Evolutionary conservation across 306 rosid genomes (phyloP).

Genomic region (Quillaja saponaria): DNA sequence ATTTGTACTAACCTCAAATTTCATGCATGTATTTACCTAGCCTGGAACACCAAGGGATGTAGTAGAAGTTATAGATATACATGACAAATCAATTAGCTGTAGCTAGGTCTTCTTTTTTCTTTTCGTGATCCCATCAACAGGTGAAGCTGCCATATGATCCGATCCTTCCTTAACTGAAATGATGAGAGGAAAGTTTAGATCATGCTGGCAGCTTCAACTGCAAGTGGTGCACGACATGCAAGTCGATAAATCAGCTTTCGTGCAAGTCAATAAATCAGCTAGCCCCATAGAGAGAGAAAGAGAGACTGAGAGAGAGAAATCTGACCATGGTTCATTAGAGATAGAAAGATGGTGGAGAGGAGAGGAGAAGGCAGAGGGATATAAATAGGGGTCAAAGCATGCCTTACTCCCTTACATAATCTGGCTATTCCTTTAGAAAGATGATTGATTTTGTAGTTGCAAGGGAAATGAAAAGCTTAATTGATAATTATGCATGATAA

Average conservation of each 20-base stretch:
- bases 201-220: constrained; percentile 88
- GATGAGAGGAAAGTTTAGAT: constrained; percentile 61
- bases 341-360: constrained; percentile 15
- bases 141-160: constrained; percentile 84
- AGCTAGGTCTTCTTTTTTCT: background rate
- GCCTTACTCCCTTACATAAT: constrained; percentile 16
- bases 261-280: background rate
- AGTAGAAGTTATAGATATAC: too few relatives aligned
- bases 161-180: constrained; percentile 48
- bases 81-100: too few relatives aligned
- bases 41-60: background rate
- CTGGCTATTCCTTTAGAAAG: constrained; percentile 7
- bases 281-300: background rate
- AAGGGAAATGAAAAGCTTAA: constrained; percentile 27
- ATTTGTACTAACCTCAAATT: background rate
- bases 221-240: constrained; percentile 52
- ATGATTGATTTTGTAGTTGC: constrained; percentile 30
- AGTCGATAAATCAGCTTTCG: background rate
- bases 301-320: background rate
- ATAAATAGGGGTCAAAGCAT: constrained; percentile 47
- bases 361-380: constrained; percentile 26
- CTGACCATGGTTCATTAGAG: background rate
- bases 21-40: background rate
- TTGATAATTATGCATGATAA: constrained; percentile 3
- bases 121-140: constrained; percentile 65